A percentile compares a stretch with the other conserved stretches of the same genome.
Conservation (phyloP, 176 grass and related monocot genomes). For the Lolium multiflorum region DNA sequence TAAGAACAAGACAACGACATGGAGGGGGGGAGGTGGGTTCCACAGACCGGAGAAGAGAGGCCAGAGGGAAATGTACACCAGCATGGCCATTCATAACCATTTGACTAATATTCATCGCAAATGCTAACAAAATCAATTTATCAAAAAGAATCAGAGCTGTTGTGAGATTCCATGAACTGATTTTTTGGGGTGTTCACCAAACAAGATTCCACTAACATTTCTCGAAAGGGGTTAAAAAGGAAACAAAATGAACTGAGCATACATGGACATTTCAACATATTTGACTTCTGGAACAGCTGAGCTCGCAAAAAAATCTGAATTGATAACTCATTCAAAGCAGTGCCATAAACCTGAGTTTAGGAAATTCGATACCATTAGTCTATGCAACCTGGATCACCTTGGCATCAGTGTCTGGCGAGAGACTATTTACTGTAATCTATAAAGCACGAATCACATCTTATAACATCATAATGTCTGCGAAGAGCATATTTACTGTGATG, state of each 20-base stretch:
- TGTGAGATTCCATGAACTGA: slow-evolving; percentile 25
- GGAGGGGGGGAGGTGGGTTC: background rate
- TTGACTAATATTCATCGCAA: slow-evolving; percentile 13
- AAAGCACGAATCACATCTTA: slow-evolving; percentile 25
- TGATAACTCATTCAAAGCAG: slow-evolving; percentile 44
- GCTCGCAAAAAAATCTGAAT: slow-evolving; percentile 42
- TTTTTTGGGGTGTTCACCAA: slow-evolving; percentile 14
- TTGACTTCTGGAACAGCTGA: slow-evolving; percentile 13
- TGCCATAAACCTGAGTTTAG: slow-evolving; percentile 31
- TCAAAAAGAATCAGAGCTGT: background rate
- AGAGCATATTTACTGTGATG: slow-evolving; percentile 59
- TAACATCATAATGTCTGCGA: slow-evolving; percentile 33
- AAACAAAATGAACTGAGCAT: slow-evolving; percentile 36
- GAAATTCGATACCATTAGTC: slow-evolving; percentile 25
- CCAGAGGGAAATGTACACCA: background rate
- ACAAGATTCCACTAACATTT: slow-evolving; percentile 36
- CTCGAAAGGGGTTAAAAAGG: background rate
- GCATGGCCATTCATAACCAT: background rate
- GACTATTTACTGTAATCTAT: slow-evolving; percentile 46
- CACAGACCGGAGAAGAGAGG: background rate
- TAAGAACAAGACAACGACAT: background rate
- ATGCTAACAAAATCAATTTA: slow-evolving; percentile 16
- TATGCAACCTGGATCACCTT: slow-evolving; percentile 44
- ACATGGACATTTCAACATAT: slow-evolving; percentile 43
- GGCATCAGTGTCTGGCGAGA: slow-evolving; percentile 39